A percentile compares a stretch with the other conserved stretches of the same genome.
Conservation (phyloP, 2,329 filamentous ascomycete species). For the Sarocladiaceae sp. region DNA sequence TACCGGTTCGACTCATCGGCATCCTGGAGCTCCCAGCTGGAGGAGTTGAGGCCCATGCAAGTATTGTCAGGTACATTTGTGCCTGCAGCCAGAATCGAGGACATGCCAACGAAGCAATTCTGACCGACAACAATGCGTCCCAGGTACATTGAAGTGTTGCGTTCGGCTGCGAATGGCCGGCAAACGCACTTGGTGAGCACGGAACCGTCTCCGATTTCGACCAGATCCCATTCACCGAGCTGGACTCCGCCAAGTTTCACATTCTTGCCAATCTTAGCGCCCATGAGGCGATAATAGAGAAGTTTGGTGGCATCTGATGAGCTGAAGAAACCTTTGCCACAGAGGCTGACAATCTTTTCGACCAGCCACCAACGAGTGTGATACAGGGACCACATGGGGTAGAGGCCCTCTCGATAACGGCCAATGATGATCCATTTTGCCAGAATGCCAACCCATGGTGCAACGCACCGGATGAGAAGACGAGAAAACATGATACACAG, state of each 20-base stretch:
- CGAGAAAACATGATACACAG: slow-evolving; percentile 39
- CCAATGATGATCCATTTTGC: slow-evolving; percentile 54
- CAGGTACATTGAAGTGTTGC: slow-evolving; percentile 55
- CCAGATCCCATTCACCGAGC: slow-evolving; percentile 52
- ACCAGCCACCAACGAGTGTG: slow-evolving; percentile 57
- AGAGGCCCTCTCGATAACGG: slow-evolving; percentile 46
- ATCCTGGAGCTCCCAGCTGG: slow-evolving; percentile 50
- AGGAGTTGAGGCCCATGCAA: slow-evolving; percentile 53
- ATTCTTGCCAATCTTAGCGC: slow-evolving; percentile 46
- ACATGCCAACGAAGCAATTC: slow-evolving; percentile 41
- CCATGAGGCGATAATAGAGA: slow-evolving; percentile 47
- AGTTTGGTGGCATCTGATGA: slow-evolving; percentile 32
- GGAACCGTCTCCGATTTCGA: slow-evolving; percentile 48
- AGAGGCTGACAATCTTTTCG: slow-evolving; percentile 47
- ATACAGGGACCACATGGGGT: slow-evolving; percentile 56
- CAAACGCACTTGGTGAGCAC: slow-evolving; percentile 42
- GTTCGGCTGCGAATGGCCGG: slow-evolving; percentile 50
- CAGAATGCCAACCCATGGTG: slow-evolving; percentile 43
- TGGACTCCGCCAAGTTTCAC: slow-evolving; percentile 41
- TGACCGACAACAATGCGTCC: slow-evolving; percentile 45
- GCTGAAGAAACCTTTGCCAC: slow-evolving; percentile 43
- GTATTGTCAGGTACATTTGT: slow-evolving; percentile 41
- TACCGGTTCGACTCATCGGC: slow-evolving; percentile 43
- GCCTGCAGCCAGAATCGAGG: slow-evolving; percentile 47
- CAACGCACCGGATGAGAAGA: slow-evolving; percentile 30